Percentiles rank a stretch among this genome's conserved stretches.
phyloP scores from a whole-genome alignment of 805 yeast species.

The Wickerhamomyces kurtzmanii region DNA sequence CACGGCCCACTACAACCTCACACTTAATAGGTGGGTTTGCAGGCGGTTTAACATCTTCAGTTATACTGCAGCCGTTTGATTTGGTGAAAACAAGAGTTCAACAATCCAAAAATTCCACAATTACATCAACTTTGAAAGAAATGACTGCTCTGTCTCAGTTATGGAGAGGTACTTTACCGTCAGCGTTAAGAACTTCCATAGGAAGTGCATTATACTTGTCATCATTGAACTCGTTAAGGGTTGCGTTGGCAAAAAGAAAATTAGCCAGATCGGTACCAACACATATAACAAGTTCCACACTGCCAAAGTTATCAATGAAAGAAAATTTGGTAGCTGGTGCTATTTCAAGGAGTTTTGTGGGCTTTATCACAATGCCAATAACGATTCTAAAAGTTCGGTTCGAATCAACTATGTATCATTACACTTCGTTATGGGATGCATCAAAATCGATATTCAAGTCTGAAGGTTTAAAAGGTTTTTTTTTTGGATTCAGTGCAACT shows the following conservation, averaged over 20 bases:
- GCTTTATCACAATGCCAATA: slow-evolving; percentile 87
- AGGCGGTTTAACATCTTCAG: slow-evolving; percentile 79
- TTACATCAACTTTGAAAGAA: slow-evolving; percentile 24
- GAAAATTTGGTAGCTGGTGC: slow-evolving; percentile 76
- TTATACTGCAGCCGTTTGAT: slow-evolving; percentile 81
- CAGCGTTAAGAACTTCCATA: slow-evolving; percentile 79
- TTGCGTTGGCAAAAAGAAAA: slow-evolving; percentile 29
- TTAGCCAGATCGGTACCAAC: slow-evolving; percentile 1
- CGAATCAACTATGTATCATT: slow-evolving; percentile 72
- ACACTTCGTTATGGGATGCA: slow-evolving; percentile 57
- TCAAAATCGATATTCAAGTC: slow-evolving; percentile 38
- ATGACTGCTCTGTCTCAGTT: slow-evolving; percentile 34
- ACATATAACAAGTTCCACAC: slow-evolving; percentile 22
- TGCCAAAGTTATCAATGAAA: slow-evolving; percentile 63
- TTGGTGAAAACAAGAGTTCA: slow-evolving; percentile 82
- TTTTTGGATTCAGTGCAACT: slow-evolving; percentile 83
- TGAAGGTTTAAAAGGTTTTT: slow-evolving; percentile 61
- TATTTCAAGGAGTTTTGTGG: slow-evolving; percentile 69
- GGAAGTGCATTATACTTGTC: slow-evolving; percentile 87
- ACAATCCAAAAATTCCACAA: slow-evolving; percentile 31
- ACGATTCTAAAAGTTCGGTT: slow-evolving; percentile 84
- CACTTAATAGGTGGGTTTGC: slow-evolving; percentile 75
- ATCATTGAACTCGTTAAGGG: slow-evolving; percentile 53
- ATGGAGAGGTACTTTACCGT: slow-evolving; percentile 94
- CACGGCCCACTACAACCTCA: slow-evolving; percentile 12